Evolutionary conservation across 1,284 basidiomycete species (phyloP), one percentile per base, ranked within the genome.

Genomic region (Phylloboletellus chloephorus): DNA sequence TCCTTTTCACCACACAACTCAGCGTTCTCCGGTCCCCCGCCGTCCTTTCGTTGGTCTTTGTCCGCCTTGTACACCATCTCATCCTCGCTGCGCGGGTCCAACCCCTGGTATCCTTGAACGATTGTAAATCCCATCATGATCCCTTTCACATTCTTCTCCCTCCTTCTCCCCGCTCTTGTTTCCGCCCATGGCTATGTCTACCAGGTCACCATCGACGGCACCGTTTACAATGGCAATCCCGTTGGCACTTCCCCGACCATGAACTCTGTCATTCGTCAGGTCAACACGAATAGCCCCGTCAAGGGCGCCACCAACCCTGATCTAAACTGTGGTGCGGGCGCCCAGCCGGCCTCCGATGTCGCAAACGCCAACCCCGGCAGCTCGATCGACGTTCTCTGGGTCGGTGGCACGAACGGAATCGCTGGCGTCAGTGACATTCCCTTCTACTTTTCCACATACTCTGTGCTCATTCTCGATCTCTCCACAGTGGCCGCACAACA

Each of bases 331-430:
- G 72, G 72, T 2, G 34, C 49, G 12, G 53, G 60, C 43, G 68
- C 72, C 17, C 53, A 63, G 44, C 49, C 47, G 3, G 69, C 67
- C 7, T 44, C 57, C 7, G 31, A 61, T 3, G 52, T 64, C 8
- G 72, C 66, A 12, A 51, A 51, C 13, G 70, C 66, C 20, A 64
- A 60, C 10, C 65, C 72, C 4, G 71, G 72, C 3, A 71, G 68
- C 38, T 48, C 42, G 11, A 33, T 68, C 23, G 21, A 48, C 5
- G 52, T 68, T 23, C 34, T 38, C 28, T 68, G 64, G 67, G 48
- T 44, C 11, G 56, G 57, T 41, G 58, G 58, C 2, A 39, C 46
- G 9, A 52, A 52, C 6, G 55, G 57, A 6, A 37, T 24, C 24
- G 33, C 43, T 3, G 16, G 42, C 6, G 64, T 63, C 26, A 29